Conservation (phyloP, 306 rosid genomes). For the Prunus fruticosa region DNA sequence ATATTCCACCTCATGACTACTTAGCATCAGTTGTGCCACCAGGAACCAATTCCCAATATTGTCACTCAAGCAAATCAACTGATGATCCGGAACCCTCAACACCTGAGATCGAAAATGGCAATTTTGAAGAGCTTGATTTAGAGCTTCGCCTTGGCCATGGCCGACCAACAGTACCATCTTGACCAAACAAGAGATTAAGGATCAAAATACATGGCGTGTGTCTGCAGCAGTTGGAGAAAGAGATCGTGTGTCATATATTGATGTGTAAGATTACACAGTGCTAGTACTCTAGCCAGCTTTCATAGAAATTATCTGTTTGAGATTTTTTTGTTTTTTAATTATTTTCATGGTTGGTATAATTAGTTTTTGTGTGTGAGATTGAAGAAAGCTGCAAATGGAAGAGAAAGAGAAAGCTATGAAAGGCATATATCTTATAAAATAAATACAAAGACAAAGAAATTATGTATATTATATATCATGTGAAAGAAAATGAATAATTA, state of each 20-base stretch:
- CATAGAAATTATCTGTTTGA: background rate
- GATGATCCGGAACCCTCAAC: constrained; percentile 22
- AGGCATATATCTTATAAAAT: constrained; percentile 17
- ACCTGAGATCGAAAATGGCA: constrained; percentile 20
- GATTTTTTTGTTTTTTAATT: constrained; percentile 3
- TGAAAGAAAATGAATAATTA: constrained; percentile 5
- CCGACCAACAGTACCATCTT: constrained; percentile 42
- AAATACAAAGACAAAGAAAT: constrained; percentile 6
- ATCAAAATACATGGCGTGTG: background rate
- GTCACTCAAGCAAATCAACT: constrained; percentile 18
- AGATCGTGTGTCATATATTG: too few species aligned
- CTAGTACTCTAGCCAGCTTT: background rate
- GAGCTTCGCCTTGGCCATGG: constrained; percentile 84
- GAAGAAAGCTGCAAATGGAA: constrained; percentile 22
- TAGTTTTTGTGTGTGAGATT: constrained; percentile 7
- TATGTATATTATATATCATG: background rate
- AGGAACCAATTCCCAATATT: background rate
- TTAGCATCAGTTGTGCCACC: background rate
- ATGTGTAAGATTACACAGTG: background rate
- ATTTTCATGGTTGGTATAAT: constrained; percentile 13
- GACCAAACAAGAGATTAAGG: constrained; percentile 14
- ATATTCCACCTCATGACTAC: constrained; percentile 10
- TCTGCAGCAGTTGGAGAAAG: background rate
- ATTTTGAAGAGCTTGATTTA: constrained; percentile 76
- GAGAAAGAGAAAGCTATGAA: constrained; percentile 15